Conservation (phyloP, 129 eudicot genomes). For the Pseudognaphalium luteoalbum region DNA sequence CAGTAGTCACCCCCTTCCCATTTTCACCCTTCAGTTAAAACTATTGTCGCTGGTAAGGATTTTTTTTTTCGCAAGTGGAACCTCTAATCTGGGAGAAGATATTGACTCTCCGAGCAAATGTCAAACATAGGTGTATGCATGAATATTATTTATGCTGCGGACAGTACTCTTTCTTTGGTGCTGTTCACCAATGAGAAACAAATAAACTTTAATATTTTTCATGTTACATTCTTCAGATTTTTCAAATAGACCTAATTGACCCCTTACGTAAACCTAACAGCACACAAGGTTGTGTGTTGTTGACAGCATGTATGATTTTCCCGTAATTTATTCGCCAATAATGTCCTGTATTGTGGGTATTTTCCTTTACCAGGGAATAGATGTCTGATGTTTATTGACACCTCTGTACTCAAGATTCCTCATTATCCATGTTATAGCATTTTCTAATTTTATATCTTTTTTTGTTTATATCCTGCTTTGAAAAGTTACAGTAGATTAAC, state of each 20-base stretch:
- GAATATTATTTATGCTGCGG: background rate
- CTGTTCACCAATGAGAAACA: background rate
- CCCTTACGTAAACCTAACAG: background rate
- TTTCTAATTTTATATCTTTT: background rate
- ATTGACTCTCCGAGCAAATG: background rate
- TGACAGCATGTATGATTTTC: too few species aligned
- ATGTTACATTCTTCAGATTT: background rate
- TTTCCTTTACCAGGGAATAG: slow-evolving; percentile 16
- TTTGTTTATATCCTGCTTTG: slow-evolving; percentile 2
- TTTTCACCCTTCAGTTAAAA: background rate
- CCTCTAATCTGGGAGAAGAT: background rate
- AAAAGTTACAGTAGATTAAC: slow-evolving; percentile 3
- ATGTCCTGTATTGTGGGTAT: background rate
- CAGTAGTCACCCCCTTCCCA: background rate
- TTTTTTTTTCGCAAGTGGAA: background rate
- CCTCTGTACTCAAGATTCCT: background rate
- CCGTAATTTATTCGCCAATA: background rate
- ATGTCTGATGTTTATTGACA: slow-evolving; percentile 16
- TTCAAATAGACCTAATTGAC: background rate
- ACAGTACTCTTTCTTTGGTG: background rate
- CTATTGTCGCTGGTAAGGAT: background rate
- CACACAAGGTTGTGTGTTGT: too few species aligned
- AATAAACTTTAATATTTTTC: background rate
- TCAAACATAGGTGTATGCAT: background rate
- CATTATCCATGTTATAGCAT: background rate